Base-by-base conservation (phyloP, 2,329 filamentous ascomycete species). In the Bipolaris sorokiniana region DNA sequence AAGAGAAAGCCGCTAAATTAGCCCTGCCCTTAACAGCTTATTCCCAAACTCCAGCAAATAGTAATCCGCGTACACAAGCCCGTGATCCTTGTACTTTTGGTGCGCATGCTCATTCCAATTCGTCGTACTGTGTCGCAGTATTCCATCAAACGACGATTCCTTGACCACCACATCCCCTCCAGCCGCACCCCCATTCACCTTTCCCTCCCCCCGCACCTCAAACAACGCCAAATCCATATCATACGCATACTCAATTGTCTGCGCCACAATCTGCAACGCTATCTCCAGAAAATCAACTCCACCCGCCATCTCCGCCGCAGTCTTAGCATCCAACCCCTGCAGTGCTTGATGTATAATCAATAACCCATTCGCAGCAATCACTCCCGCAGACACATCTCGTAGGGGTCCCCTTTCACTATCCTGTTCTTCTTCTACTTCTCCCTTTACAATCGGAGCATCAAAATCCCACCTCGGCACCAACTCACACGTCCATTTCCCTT, bases 381-480 rank as follows among this genome's bases (percentile, higher is more conserved):
- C 69, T 0, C 74, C 79, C 0, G 78, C 78, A 0, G 75, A 78
- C 0, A 75, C 74, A 51, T 80, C 78, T 13, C 78, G 60, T 3
- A 75, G 44, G 7, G 72, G 72, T 7, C 70, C 66, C 3, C 28
- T 20, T 0, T 58, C 16, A 64, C 79, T 45, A 71, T 80, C 26
- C 61, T 69, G 67, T 1, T 22, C 46, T 2, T 37, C 20, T 2
- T 2, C n/a, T 26, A 3, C 34, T n/a, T 4, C n/a, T 10, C 15
- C 36, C n/a, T 3, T 16, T 38, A 20, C 31, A 26, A 31, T 9
- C 47, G 82, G 82, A 0, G 82, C 82, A 56, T 84, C 79, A 42
- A 83, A 84, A 52, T 84, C 82, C 82, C 81, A 84, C 2, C 76
- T 73, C 0, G 82, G 81, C 0, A 83, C 78, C 0, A 72, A 40